These are phyloP conservation scores for Pyronema omphalodes DNA, from an alignment of 495 filamentous ascomycete species.

Conservation along the genomic window DNA sequence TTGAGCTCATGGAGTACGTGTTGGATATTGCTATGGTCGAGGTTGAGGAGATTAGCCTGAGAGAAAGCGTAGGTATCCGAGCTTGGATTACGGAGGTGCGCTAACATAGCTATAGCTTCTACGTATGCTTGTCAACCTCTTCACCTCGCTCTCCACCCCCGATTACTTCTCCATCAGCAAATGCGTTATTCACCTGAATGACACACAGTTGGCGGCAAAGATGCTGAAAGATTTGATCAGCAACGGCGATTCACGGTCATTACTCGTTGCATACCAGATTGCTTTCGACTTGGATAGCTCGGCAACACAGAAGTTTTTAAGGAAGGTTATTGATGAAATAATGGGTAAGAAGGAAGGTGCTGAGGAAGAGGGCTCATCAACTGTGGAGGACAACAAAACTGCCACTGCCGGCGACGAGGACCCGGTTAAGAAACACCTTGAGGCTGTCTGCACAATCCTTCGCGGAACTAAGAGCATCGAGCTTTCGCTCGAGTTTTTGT, in stretches of 20 bases:
- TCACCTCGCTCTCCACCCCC: slow-evolving; percentile 41
- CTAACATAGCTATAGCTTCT: slow-evolving; percentile 11
- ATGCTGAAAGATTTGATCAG: slow-evolving; percentile 68
- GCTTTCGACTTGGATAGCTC: slow-evolving; percentile 97
- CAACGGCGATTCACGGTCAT: slow-evolving; percentile 55
- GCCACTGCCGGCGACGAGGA: slow-evolving; percentile 30
- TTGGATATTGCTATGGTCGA: slow-evolving; percentile 93
- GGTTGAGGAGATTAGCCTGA: slow-evolving; percentile 78
- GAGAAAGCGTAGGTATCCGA: slow-evolving; percentile 43
- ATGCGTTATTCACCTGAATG: slow-evolving; percentile 90
- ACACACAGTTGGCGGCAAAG: slow-evolving; percentile 76
- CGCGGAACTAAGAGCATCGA: slow-evolving; percentile 82
- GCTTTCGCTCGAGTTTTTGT: slow-evolving; percentile 88
- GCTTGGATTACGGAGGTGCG: not conserved
- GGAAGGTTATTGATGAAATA: slow-evolving; percentile 45
- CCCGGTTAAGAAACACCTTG: slow-evolving; percentile 41
- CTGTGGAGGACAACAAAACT: slow-evolving; percentile 21
- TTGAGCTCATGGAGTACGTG: slow-evolving; percentile 93
- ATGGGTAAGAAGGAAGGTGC: slow-evolving; percentile 33
- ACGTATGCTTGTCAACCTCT: slow-evolving; percentile 6
- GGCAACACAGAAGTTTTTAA: slow-evolving; percentile 88
- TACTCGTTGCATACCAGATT: slow-evolving; percentile 85
- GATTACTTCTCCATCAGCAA: slow-evolving; percentile 98
- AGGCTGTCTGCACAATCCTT: slow-evolving; percentile 68
- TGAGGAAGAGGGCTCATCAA: slow-evolving; percentile 30